Evolutionary conservation across 768 basidiomycete genomes (phyloP).

Genomic region (Mycena capillaripes): DNA sequence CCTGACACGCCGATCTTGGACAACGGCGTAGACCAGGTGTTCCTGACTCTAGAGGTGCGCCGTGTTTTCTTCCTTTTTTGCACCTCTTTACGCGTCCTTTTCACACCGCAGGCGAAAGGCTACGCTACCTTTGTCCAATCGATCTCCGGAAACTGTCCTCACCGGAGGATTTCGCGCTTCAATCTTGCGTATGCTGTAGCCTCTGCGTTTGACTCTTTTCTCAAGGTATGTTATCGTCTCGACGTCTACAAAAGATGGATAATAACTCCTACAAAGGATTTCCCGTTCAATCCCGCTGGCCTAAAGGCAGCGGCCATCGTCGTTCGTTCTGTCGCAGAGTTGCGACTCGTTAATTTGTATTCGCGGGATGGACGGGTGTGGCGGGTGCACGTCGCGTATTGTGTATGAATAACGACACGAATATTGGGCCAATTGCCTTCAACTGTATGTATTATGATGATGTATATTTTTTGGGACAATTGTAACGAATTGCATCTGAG

Average conservation of each 20-base stretch:
- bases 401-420: constrained; percentile 14
- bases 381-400: constrained; percentile 35
- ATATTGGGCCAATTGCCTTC: background rate
- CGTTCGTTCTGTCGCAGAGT: constrained; percentile 31
- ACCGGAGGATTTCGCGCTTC: constrained; percentile 32
- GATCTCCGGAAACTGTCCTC: constrained; percentile 32
- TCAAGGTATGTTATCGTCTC: constrained; percentile 14
- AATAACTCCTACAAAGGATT: constrained; percentile 14
- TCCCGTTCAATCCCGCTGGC: constrained; percentile 29
- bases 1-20: constrained; percentile 34
- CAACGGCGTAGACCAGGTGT: constrained; percentile 24
- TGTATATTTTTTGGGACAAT: background rate
- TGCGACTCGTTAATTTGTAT: constrained; percentile 37
- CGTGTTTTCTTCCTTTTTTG: background rate
- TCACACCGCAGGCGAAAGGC: constrained; percentile 27
- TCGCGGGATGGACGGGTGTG: constrained; percentile 33
- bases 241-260: background rate
- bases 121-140: constrained; percentile 32
- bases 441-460: background rate
- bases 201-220: constrained; percentile 29
- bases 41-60: constrained; percentile 34
- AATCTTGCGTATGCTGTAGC: constrained; percentile 36
- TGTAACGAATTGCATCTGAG: background rate
- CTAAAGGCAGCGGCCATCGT: constrained; percentile 37
- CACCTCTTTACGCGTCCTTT: background rate